A percentile compares a stretch with the other conserved stretches of the same genome.
Conservation (phyloP, 345 rosid species). For the Ceriops decandra region DNA sequence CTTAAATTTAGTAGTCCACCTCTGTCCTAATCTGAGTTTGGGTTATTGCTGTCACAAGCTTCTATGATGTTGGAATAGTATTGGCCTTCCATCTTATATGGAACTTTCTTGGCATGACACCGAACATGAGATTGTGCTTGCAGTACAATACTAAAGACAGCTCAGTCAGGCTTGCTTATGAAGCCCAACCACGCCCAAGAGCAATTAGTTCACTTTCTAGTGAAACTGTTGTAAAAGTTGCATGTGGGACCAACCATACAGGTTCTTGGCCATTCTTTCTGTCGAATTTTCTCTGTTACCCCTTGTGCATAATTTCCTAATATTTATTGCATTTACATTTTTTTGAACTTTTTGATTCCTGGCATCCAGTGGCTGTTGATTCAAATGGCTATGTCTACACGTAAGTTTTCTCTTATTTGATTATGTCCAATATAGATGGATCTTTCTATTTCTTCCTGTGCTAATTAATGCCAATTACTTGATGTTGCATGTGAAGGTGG, state of each 20-base stretch:
- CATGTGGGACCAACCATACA: conserved; percentile 94
- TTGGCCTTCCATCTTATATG: too few relatives aligned
- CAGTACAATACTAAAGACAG: conserved; percentile 94
- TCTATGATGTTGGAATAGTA: too few relatives aligned
- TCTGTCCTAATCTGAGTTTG: too few relatives aligned
- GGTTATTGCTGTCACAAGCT: too few relatives aligned
- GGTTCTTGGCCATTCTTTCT: conserved; percentile 37
- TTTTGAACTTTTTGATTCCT: neutral
- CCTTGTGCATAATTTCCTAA: neutral
- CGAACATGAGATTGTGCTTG: conserved; percentile 19
- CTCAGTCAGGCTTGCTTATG: conserved; percentile 84
- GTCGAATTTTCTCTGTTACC: neutral
- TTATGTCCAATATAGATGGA: neutral
- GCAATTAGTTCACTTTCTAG: conserved; percentile 70
- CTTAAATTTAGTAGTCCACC: too few relatives aligned
- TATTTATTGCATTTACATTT: conserved; percentile 12
- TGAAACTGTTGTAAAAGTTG: conserved; percentile 87
- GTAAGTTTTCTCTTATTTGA: conserved; percentile 43
- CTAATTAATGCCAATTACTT: conserved; percentile 10
- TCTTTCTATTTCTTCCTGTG: conserved; percentile 11
- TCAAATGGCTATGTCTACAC: conserved; percentile 90
- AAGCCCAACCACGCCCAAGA: conserved; percentile 93
- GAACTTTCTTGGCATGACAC: neutral
- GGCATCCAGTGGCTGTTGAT: conserved; percentile 76
- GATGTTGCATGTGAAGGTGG: conserved; percentile 60